Percentiles rank a stretch among this genome's conserved stretches.
These are phyloP conservation scores for Blastocystis sp. DNA, from an alignment of 352 stramenopile species.

Conservation along the genomic window DNA sequence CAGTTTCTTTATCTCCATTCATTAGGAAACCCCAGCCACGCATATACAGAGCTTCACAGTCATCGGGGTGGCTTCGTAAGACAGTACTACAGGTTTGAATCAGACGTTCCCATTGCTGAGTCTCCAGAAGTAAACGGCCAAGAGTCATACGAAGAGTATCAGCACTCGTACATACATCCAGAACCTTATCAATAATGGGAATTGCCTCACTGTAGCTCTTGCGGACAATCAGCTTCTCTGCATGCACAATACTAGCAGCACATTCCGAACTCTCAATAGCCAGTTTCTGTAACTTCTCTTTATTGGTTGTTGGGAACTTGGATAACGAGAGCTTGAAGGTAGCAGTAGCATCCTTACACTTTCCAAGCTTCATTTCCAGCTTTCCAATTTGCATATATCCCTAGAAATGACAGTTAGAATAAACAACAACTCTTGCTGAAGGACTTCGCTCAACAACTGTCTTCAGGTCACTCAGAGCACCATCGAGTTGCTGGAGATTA, in stretches of 20 bases:
- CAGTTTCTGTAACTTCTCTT: conserved; percentile 25
- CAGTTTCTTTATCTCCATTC: conserved; percentile 15
- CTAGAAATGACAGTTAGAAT: neutral
- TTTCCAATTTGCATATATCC: conserved; percentile 28
- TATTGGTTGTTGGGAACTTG: neutral
- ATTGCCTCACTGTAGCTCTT: conserved; percentile 16
- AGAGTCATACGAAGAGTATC: neutral
- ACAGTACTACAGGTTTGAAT: neutral
- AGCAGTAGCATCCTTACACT: conserved; percentile 10
- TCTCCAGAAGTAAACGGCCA: neutral
- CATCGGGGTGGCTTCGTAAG: neutral
- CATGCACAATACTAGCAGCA: neutral
- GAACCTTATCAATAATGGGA: conserved; percentile 15
- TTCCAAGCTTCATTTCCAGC: conserved; percentile 47
- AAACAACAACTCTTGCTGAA: conserved; percentile 10
- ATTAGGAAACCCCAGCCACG: conserved; percentile 34
- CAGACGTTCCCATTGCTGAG: conserved; percentile 16
- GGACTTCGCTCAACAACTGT: neutral
- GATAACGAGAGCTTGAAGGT: neutral
- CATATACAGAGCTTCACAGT: conserved; percentile 9
- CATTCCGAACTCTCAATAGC: neutral
- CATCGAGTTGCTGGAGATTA: conserved; percentile 27
- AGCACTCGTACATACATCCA: neutral
- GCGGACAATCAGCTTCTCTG: neutral
- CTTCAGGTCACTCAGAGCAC: conserved; percentile 13